Percentiles rank a stretch among this genome's conserved stretches.
These are phyloP conservation scores for Setaria italica DNA, from an alignment of 202 grass and related monocot species.

Conservation along the genomic window DNA sequence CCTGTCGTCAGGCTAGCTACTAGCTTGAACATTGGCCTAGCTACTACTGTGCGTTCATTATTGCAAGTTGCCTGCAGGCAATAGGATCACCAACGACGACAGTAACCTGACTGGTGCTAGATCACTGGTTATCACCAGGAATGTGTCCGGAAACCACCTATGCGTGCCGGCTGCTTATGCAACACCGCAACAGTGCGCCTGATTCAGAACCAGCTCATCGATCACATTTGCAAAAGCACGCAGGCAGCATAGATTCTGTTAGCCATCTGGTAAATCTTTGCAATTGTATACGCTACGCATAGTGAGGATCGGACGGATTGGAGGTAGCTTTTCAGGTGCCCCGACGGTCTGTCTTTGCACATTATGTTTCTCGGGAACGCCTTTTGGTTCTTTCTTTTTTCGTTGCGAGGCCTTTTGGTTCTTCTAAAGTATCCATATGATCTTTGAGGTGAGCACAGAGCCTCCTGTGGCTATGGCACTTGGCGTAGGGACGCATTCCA, in stretches of 20 bases:
- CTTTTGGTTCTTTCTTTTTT: too few species aligned
- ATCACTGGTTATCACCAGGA: conserved; percentile 31
- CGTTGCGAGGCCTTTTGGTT: not conserved
- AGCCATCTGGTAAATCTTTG: not conserved
- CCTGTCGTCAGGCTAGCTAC: too few species aligned
- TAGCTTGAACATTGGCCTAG: not conserved
- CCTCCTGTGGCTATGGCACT: not conserved
- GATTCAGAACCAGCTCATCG: conserved; percentile 36
- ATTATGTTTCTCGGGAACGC: not conserved
- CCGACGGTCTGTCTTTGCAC: not conserved
- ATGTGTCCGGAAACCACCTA: conserved; percentile 37
- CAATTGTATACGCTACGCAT: not conserved
- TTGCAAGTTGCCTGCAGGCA: conserved; percentile 21
- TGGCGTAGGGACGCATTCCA: not conserved
- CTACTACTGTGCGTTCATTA: conserved; percentile 21
- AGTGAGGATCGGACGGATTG: not conserved
- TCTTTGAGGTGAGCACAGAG: conserved; percentile 10
- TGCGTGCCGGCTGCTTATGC: not conserved
- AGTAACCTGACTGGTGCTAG: conserved; percentile 40
- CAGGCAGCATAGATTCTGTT: not conserved
- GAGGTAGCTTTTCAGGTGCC: not conserved
- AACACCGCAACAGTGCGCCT: conserved; percentile 3
- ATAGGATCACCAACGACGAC: conserved; percentile 18
- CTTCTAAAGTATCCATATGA: not conserved
- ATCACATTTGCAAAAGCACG: not conserved